These are phyloP conservation scores for Fusarium euwallaceae DNA, from an alignment of 2,329 filamentous ascomycete genomes.

Conservation along the genomic window DNA sequence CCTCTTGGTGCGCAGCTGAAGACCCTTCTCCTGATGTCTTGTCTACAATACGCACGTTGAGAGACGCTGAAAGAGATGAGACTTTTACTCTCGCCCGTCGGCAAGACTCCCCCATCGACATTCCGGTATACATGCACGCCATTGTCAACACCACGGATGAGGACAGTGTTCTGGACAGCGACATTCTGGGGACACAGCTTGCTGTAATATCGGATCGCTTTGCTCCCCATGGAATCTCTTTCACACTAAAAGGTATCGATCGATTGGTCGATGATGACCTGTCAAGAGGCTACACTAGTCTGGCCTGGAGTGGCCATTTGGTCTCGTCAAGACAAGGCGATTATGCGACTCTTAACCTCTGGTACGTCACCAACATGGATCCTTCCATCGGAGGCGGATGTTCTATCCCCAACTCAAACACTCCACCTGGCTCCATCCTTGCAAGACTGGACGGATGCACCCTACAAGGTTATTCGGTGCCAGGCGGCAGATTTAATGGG, in stretches of 20 bases:
- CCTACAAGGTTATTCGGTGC: not conserved
- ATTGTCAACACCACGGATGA: not conserved
- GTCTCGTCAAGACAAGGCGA: not conserved
- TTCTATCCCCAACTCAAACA: not conserved
- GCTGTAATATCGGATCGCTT: not conserved
- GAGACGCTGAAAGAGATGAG: not conserved
- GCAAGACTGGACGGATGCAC: not conserved
- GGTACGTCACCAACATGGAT: constrained; percentile 8
- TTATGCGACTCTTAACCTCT: constrained; percentile 1
- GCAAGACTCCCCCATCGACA: not conserved
- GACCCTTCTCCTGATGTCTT: not conserved
- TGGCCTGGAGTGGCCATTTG: not conserved
- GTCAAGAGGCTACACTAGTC: not conserved
- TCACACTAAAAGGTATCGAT: not conserved
- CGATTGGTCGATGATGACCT: not conserved
- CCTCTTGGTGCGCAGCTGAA: not conserved
- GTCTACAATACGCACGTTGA: not conserved
- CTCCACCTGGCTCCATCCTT: not conserved
- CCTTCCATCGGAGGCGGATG: constrained; percentile 1
- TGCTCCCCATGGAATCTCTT: not conserved
- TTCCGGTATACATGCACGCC: not conserved
- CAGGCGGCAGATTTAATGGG: not conserved
- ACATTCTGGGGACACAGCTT: not conserved
- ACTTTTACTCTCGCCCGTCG: not conserved
- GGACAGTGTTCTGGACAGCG: not conserved